Base-by-base conservation (phyloP, 176 grass and related monocot genomes). In the Aegilops sharonensis region DNA sequence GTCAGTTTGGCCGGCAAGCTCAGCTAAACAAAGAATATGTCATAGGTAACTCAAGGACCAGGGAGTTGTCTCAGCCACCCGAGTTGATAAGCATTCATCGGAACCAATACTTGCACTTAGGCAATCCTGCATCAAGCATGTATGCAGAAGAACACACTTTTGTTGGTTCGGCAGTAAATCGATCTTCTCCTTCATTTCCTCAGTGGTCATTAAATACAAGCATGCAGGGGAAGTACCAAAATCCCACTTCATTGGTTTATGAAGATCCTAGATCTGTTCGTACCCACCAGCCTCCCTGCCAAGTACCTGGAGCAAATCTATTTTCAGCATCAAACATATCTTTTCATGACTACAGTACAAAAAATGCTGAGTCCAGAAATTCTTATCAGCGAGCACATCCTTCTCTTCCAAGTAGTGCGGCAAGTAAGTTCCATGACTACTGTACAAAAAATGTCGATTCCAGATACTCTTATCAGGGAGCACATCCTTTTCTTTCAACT, bases 371-470 rank as follows among this genome's bases (percentile, higher is more conserved):
- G 37, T 67, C 86, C 37, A 90, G 89, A 82, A 88, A 75, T 81
- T 87, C 81, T 59, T 78, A 47, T 61, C 71, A 75, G 57, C 75
- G 29, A 83, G 24, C 50, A 14, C 47, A 68, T 23, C 81, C 89
- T 72, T 87, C 91, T 43, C 83, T 68, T 71, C 18, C 87, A 60
- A 27, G 81, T 69, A 87, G 37, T 79, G 42, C 65, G 61, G 48
- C 88, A 75, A 79, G 79, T 54, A 82, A 87, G 56, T 87, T 95
- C 82, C 54, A 72, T 79, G 84, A 68, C 67, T 54, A 63, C 75
- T 74, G 81, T 18, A 56, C 32, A 34, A 35, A 59, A 68, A 82
- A 69, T 85, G 42, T 77, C 3, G 63, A 79, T 31, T 52, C 84
- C 57, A 90, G 89, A 82, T 86, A 70, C 84, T 87, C 81, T 48